A percentile compares a stretch with the other conserved stretches of the same genome.
Evolutionary conservation across 2,329 filamentous ascomycete genomes (phyloP).

Genomic region (Daldinia sp.): DNA sequence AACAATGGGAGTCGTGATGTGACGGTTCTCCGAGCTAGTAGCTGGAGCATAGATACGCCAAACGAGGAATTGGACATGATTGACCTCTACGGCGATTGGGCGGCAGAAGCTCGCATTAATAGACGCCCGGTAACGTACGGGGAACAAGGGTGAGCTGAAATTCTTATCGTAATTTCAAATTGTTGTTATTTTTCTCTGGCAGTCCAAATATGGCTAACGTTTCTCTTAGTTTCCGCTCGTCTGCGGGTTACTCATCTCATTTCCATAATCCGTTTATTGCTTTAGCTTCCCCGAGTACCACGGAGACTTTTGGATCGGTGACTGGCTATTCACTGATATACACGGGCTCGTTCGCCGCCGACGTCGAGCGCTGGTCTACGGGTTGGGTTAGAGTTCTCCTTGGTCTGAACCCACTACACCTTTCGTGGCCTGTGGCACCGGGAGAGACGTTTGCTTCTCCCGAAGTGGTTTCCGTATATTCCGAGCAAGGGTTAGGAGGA

Average conservation of each 20-base stretch:
- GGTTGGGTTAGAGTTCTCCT: conserved; percentile 67
- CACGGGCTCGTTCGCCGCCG: conserved; percentile 67
- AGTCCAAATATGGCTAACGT: not conserved
- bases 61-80: conserved; percentile 69
- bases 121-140: conserved; percentile 65
- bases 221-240: conserved; percentile 64
- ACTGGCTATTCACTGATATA: conserved; percentile 73
- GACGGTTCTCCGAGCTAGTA: conserved; percentile 64
- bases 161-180: not conserved
- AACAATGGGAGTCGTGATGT: conserved; percentile 64
- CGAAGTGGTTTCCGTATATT: conserved; percentile 70
- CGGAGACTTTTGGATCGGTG: conserved; percentile 67
- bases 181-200: not conserved
- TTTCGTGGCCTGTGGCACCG: conserved; percentile 64
- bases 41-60: conserved; percentile 68
- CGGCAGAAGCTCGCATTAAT: conserved; percentile 63
- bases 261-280: conserved; percentile 71
- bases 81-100: conserved; percentile 70
- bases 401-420: conserved; percentile 67
- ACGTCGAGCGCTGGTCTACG: conserved; percentile 69
- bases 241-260: conserved; percentile 69
- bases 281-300: conserved; percentile 63
- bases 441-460: conserved; percentile 67
- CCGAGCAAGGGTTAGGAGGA: conserved; percentile 63
- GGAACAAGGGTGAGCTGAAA: conserved; percentile 55